These are phyloP conservation scores for Amesomyces nigricolor DNA, from an alignment of 2,329 filamentous ascomycete species.

Conservation along the genomic window DNA sequence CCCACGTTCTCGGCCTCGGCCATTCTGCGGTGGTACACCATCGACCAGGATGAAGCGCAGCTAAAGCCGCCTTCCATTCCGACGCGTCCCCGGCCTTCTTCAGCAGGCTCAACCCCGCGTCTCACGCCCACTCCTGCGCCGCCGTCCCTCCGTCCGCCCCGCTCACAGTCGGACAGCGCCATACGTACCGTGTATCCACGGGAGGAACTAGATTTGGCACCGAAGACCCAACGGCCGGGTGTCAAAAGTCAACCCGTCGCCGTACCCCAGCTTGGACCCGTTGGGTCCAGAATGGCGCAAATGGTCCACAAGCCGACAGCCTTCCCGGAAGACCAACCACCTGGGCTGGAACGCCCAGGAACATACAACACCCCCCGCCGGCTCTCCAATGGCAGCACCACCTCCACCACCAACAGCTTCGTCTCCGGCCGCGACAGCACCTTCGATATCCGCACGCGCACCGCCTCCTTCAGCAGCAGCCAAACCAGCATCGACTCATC, in stretches of 20 bases:
- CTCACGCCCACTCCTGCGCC: conserved; percentile 18
- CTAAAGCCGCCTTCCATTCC: conserved; percentile 17
- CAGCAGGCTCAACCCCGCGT: conserved; percentile 3
- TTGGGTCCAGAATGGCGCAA: conserved; percentile 4
- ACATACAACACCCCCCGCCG: conserved; percentile 25
- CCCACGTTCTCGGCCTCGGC: conserved; percentile 22
- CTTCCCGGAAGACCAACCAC: conserved; percentile 8
- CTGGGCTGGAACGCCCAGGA: conserved; percentile 11
- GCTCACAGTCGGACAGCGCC: conserved; percentile 7
- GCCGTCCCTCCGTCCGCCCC: conserved; percentile 13
- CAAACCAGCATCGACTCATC: conserved; percentile 28
- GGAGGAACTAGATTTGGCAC: conserved; percentile 27
- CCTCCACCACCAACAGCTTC: conserved; percentile 29
- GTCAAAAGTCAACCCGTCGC: conserved; percentile 20
- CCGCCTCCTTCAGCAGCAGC: conserved; percentile 27
- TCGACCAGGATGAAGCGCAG: conserved; percentile 17
- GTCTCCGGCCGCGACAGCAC: conserved; percentile 22
- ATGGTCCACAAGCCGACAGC: conserved; percentile 17
- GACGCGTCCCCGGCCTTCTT: conserved; percentile 11
- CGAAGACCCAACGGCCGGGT: conserved; percentile 26
- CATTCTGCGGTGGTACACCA: conserved; percentile 16
- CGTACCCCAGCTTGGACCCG: conserved; percentile 5
- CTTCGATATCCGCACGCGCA: conserved; percentile 31
- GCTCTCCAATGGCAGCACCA: conserved; percentile 27
- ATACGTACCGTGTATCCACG: conserved; percentile 21